Conservation (phyloP, 805 yeast species). For the Cyberlindnera mycetangii region DNA sequence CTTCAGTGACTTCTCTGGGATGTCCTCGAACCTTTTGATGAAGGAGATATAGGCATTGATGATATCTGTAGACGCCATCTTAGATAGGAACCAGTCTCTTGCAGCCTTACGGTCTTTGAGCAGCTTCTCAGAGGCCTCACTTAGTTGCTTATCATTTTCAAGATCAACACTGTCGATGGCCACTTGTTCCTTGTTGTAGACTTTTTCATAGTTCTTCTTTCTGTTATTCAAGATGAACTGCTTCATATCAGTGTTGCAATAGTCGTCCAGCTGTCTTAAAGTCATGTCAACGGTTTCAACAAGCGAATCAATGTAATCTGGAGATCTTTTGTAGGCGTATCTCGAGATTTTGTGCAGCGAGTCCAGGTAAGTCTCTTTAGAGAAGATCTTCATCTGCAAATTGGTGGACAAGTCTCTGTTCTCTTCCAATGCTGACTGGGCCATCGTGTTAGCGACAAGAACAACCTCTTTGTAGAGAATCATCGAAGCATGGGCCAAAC, state of each 20-base stretch:
- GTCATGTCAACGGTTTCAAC: conserved; percentile 64
- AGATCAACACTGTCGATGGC: conserved; percentile 34
- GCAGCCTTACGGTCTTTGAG: conserved; percentile 39
- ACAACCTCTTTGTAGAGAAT: conserved; percentile 64
- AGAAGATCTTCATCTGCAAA: conserved; percentile 66
- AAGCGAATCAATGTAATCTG: conserved; percentile 55
- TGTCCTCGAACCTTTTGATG: conserved; percentile 58
- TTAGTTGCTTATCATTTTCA: conserved; percentile 29
- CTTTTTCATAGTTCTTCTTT: conserved; percentile 29
- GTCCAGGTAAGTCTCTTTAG: conserved; percentile 57
- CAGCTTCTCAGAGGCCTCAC: conserved; percentile 29
- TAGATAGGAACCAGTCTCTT: conserved; percentile 38
- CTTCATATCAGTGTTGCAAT: conserved; percentile 53
- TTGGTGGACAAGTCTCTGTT: conserved; percentile 53
- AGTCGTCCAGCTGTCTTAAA: conserved; percentile 64
- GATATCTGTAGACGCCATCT: conserved; percentile 54
- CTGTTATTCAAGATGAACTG: conserved; percentile 47
- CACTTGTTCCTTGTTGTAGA: conserved; percentile 27
- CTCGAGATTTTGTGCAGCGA: conserved; percentile 58
- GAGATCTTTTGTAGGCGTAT: conserved; percentile 59
- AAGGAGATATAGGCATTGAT: conserved; percentile 65
- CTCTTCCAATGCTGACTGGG: conserved; percentile 39
- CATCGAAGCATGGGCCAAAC: conserved; percentile 67
- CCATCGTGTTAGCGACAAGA: conserved; percentile 39
- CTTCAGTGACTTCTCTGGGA: conserved; percentile 57